Evolutionary conservation across 2,329 filamentous ascomycete genomes (phyloP), one percentile per base, ranked within the genome.

Genomic region (Chaetomium sp.): DNA sequence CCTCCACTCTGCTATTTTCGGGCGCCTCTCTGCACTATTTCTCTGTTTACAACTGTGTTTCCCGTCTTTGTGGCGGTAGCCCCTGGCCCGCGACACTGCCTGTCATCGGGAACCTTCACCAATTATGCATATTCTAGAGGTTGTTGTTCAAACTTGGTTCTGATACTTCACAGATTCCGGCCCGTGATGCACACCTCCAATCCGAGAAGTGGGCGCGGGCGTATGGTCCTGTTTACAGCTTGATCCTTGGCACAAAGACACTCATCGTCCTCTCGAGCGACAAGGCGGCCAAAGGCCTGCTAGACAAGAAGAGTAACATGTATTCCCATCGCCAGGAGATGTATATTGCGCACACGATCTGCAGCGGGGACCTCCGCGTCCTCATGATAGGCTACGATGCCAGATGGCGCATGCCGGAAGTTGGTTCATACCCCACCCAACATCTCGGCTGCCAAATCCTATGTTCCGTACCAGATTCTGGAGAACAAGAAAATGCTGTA

Each of bases 401-500:
- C 13, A 59, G 62, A 31, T 72, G 70, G 70, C 68, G 69, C 60
- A 67, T 67, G 65, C 66, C 70, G 70, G 64, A 72, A 72, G 65
- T 64, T 71, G 31, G 67, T 68, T 3, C 82, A 84, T 69, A 74
- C 73, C 2, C 75, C 82, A 1, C 78, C 85, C 31, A 83, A 84
- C 67, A 72, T 81, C 59, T 78, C 75, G 0, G 76, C 78, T 0
- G 77, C 81, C 3, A 78, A 76, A 60, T 73, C 75, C 9, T 87
- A 87, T 64, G 77, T 85, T 2, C 78, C 81, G 1, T 86, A 85
- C 67, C 83, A 86, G 67, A 78, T 82, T 56, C 75, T 86, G 2
- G 84, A 87, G 70, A 83, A 81, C 72, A 83, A 81, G 69, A 78
- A 81, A 57, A 82, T 87, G 82, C 74, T 85, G 23, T 75, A 65